A percentile compares a stretch with the other conserved stretches of the same genome.
Evolutionary conservation across 129 eudicot species (phyloP).

Genomic region (Chrysanthemum makinoi): DNA sequence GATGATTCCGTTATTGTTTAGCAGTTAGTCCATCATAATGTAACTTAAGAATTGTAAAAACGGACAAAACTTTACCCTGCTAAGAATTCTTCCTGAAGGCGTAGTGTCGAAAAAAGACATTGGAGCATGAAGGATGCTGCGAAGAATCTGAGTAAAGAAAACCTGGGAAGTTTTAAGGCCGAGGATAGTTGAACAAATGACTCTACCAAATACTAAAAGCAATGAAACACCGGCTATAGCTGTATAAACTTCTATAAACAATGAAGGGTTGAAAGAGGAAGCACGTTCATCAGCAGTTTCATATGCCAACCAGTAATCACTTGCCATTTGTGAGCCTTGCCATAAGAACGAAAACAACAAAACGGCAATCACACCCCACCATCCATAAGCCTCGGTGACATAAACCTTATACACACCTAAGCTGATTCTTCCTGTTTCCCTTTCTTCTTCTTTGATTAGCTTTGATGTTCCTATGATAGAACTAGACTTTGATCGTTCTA

Average conservation of each 20-base stretch:
- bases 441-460: slow-evolving; percentile 85
- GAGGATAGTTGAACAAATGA: slow-evolving; percentile 44
- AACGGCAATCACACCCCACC: slow-evolving; percentile 69
- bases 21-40: not conserved
- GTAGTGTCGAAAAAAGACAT: slow-evolving; percentile 96
- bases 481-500: slow-evolving; percentile 41
- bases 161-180: slow-evolving; percentile 81
- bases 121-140: slow-evolving; percentile 85
- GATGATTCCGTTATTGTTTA: slow-evolving; percentile 2
- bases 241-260: slow-evolving; percentile 68
- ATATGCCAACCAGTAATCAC: slow-evolving; percentile 88
- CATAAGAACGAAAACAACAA: slow-evolving; percentile 44
- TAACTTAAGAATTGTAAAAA: not conserved
- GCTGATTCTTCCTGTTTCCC: slow-evolving; percentile 77
- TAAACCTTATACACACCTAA: slow-evolving; percentile 59
- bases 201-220: slow-evolving; percentile 45
- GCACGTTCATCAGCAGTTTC: slow-evolving; percentile 68
- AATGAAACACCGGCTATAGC: slow-evolving; percentile 48
- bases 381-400: slow-evolving; percentile 81
- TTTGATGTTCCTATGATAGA: slow-evolving; percentile 60
- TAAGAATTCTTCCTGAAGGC: slow-evolving; percentile 92
- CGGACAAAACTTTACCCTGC: slow-evolving; percentile 61
- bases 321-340: slow-evolving; percentile 63
- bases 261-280: slow-evolving; percentile 54
- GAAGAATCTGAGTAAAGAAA: slow-evolving; percentile 63